Conservation (phyloP, 2,329 filamentous ascomycete genomes). For the Sporothrix variecibatus region DNA sequence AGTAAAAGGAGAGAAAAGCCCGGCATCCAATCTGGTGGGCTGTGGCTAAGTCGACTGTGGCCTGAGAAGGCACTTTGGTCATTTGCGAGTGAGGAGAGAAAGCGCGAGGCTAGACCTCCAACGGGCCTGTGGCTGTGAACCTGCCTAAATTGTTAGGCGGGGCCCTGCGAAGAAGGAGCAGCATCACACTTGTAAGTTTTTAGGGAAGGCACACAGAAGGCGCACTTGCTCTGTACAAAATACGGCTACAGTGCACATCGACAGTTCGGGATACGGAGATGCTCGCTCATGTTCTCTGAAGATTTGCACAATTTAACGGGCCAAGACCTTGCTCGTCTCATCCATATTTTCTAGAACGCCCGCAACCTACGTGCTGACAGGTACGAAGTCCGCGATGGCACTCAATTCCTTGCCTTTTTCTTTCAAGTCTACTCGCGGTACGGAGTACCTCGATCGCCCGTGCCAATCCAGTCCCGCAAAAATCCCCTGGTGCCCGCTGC, state of each 20-base stretch:
- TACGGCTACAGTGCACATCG: not conserved
- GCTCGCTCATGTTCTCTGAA: too few relatives aligned
- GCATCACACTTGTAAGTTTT: not conserved
- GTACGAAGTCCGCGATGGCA: not conserved
- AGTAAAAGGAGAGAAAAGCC: not conserved
- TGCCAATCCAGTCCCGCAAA: not conserved
- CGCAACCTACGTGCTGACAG: not conserved
- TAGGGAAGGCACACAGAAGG: not conserved
- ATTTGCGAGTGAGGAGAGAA: not conserved
- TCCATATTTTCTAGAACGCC: not conserved
- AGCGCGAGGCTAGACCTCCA: not conserved
- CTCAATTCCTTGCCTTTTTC: not conserved
- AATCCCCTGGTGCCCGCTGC: conserved; percentile 13
- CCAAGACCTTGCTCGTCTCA: not conserved
- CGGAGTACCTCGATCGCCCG: not conserved
- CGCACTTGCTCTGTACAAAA: not conserved
- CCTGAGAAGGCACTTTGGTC: conserved; percentile 3
- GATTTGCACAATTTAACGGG: not conserved
- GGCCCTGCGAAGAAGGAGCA: conserved; percentile 8
- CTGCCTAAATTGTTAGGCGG: not conserved
- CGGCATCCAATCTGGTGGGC: not conserved
- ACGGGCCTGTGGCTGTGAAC: conserved; percentile 7
- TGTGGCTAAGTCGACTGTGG: conserved; percentile 10
- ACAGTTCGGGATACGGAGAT: not conserved
- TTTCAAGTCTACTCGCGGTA: not conserved